phyloP scores from a whole-genome alignment of 176 grass and related monocot genomes.

The Zizania latifolia region DNA sequence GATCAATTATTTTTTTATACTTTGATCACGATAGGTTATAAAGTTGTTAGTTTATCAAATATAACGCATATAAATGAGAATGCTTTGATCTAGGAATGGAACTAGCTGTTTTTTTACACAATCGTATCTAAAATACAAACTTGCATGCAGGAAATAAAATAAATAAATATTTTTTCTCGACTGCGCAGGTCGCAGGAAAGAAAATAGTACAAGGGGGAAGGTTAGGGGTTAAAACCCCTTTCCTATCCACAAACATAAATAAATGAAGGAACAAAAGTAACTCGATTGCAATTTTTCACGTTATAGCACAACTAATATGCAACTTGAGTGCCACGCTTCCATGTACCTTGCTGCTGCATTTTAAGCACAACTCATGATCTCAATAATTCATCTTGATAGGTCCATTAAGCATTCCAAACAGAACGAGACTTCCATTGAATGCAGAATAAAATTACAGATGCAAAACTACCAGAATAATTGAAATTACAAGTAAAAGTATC shows the following conservation, averaged over 20 bases:
- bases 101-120: not conserved
- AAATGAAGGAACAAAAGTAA: not conserved
- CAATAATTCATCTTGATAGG: not conserved
- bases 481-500: not conserved
- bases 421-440: not conserved
- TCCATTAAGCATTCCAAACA: slow-evolving; percentile 7
- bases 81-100: not conserved
- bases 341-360: not conserved
- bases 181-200: too few relatives aligned
- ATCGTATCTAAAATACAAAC: not conserved
- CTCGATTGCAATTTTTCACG: not conserved
- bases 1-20: not conserved
- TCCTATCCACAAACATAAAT: too few relatives aligned
- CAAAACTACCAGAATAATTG: not conserved
- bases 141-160: not conserved
- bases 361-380: not conserved
- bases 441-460: not conserved
- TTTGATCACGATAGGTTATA: not conserved
- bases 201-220: too few relatives aligned
- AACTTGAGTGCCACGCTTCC: not conserved
- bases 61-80: not conserved
- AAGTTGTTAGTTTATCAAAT: not conserved
- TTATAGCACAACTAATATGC: not conserved
- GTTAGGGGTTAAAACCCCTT: too few relatives aligned
- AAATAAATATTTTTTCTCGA: too few relatives aligned